Base-by-base conservation (phyloP, 169 alveolate genomes). In the Plasmodium gaboni region DNA sequence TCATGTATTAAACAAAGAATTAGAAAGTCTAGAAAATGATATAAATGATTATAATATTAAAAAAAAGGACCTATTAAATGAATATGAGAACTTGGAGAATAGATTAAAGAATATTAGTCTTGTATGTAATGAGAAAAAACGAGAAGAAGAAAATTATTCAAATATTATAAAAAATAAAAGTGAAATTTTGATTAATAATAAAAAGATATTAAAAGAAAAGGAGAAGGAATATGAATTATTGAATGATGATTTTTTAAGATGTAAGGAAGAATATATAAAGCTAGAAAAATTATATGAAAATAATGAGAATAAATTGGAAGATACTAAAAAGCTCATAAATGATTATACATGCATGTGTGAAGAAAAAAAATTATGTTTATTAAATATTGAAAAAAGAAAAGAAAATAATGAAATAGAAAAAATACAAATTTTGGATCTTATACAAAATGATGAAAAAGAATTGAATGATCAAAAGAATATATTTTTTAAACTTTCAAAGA, bases 401-500 rank as follows among this genome's bases (percentile, higher is more conserved):
- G 53, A 65, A 24, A 17, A 80, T 53, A 80, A 80, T 80, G 90
- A 80, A 67, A 80, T 67, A 32, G 68, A 15, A 46, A 80, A 80
- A 70, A 38, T 38, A 1, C 83, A 80, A 67, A 28, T 80, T 9
- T 19, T 61, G 51, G 55, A 42, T 24, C 24, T 10, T 17, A 80
- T 80, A 46, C 80, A 80, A 15, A 80, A 51, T 24, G 50, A 78
- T 17, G 90, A 80, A 46, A 80, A 67, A 59, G 7, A 67, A 67
- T 71, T 80, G 22, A 42, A 24, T 19, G 76, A 80, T 2, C 61
- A 68, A 48, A 80, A 65, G 51, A 59, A 80, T 46, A 51, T 67
- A 7, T 80, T 80, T 80, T 80, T 80, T 46, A 80, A 80, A 22
- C 32, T 80, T 44, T 80, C 90, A 50, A 80, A 80, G 55, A 42